phyloP scores from a whole-genome alignment of 2,329 filamentous ascomycete species.

The Phaeoacremonium minimum region DNA sequence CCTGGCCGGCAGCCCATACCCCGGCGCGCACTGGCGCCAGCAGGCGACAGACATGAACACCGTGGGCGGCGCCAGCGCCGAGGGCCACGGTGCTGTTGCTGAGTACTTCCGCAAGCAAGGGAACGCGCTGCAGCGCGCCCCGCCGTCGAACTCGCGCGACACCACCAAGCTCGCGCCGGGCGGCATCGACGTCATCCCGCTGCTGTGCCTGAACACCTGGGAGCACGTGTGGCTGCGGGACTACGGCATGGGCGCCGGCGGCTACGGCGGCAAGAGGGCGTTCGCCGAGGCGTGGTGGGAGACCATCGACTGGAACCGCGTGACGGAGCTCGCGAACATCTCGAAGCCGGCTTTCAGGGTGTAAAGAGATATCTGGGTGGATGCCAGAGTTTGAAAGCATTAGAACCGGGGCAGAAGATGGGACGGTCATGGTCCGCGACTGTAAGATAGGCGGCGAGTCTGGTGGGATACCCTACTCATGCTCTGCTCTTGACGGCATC shows the following conservation, averaged over 20 bases:
- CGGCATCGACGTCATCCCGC: constrained; percentile 64
- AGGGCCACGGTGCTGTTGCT: constrained; percentile 19
- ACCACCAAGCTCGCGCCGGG: constrained; percentile 52
- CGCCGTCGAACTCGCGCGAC: constrained; percentile 12
- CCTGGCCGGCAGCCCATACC: constrained; percentile 83
- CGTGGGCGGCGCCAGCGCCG: constrained; percentile 32
- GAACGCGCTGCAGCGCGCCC: constrained; percentile 26
- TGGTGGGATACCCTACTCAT: no score
- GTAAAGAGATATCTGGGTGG: no score
- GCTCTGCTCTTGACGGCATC: no score
- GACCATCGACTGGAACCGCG: constrained; percentile 77
- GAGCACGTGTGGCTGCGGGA: constrained; percentile 89
- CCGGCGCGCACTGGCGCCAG: constrained; percentile 76
- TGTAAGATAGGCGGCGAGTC: no score
- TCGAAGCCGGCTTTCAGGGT: background rate
- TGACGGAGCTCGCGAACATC: constrained; percentile 41
- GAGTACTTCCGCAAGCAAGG: constrained; percentile 35
- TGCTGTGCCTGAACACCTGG: constrained; percentile 94
- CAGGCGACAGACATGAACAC: constrained; percentile 69
- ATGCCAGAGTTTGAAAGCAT: no score
- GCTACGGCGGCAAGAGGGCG: constrained; percentile 66
- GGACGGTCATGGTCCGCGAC: no score
- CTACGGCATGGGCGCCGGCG: constrained; percentile 57
- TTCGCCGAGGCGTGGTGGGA: constrained; percentile 86
- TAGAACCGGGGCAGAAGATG: no score